Conservation (phyloP, 2,329 filamentous ascomycete species). For the Periglandula ipomoeae region DNA sequence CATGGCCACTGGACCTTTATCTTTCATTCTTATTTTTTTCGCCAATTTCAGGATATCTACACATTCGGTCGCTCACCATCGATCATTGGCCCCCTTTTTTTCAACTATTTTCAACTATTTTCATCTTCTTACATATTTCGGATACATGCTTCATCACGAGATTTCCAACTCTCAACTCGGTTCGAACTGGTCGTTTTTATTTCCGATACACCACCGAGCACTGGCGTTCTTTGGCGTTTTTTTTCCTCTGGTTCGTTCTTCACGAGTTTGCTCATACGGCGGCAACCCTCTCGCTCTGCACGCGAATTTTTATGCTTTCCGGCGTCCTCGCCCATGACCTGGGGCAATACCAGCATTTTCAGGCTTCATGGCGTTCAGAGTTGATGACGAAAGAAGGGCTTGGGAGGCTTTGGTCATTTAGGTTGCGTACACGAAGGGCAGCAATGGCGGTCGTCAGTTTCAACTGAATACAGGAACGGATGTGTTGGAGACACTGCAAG, state of each 20-base stretch:
- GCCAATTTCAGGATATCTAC: neutral
- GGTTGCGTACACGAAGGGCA: neutral
- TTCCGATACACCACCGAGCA: slow-evolving; percentile 17
- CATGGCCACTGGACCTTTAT: slow-evolving; percentile 3
- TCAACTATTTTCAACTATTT: slow-evolving; percentile 14
- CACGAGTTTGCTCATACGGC: neutral
- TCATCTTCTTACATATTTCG: neutral
- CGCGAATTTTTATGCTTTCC: neutral
- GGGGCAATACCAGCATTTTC: neutral
- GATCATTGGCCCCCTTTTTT: slow-evolving; percentile 10
- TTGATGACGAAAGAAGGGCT: neutral
- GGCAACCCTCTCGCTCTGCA: neutral
- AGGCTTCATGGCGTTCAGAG: neutral
- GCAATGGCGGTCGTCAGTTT: neutral
- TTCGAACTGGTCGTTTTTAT: slow-evolving; percentile 1
- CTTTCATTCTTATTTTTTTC: neutral
- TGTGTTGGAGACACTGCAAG: too few relatives aligned
- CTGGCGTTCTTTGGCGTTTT: slow-evolving; percentile 17
- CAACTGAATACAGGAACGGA: too few relatives aligned
- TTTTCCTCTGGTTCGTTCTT: neutral
- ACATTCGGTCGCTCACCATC: slow-evolving; percentile 1
- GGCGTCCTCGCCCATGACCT: neutral
- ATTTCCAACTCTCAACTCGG: neutral
- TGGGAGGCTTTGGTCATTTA: neutral
- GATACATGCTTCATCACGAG: neutral